Conservation (phyloP, 257 asterid species). For the Coffea eugenioides region DNA sequence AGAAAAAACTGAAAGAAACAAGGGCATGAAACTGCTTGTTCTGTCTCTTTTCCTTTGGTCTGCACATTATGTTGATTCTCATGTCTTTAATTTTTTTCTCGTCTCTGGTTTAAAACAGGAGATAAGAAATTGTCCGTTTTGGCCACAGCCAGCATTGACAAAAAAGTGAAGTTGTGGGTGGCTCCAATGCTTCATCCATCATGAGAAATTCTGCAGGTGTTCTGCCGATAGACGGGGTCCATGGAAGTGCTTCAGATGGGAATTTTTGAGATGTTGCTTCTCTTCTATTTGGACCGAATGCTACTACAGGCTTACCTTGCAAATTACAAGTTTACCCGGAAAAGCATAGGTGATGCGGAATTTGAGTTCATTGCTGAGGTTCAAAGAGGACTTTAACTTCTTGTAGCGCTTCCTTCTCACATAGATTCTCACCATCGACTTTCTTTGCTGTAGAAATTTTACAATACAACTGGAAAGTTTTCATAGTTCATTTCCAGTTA, state of each 20-base stretch:
- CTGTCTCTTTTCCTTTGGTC: background rate
- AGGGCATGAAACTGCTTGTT: background rate
- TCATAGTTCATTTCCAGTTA: background rate
- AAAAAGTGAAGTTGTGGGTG: conserved; percentile 94
- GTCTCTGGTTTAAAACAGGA: conserved; percentile 41
- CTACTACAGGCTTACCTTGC: background rate
- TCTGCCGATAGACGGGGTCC: background rate
- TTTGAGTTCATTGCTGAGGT: background rate
- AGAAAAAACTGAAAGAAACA: background rate
- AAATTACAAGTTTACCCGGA: background rate
- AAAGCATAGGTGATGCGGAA: background rate
- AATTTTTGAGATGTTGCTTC: background rate
- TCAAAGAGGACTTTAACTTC: background rate
- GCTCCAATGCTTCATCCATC: conserved; percentile 49
- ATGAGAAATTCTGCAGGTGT: background rate
- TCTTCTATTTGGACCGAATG: background rate
- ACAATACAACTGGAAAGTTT: background rate
- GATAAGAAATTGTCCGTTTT: conserved; percentile 43
- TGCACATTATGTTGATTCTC: background rate
- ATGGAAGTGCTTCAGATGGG: background rate
- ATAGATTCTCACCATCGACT: background rate
- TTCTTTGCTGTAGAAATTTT: conserved; percentile 14
- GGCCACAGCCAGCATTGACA: conserved; percentile 83
- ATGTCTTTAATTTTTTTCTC: background rate
- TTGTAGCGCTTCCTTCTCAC: background rate